Evolutionary conservation across 2,329 filamentous ascomycete genomes (phyloP), one percentile per base, ranked within the genome.

Genomic region (Penicillium sp.): DNA sequence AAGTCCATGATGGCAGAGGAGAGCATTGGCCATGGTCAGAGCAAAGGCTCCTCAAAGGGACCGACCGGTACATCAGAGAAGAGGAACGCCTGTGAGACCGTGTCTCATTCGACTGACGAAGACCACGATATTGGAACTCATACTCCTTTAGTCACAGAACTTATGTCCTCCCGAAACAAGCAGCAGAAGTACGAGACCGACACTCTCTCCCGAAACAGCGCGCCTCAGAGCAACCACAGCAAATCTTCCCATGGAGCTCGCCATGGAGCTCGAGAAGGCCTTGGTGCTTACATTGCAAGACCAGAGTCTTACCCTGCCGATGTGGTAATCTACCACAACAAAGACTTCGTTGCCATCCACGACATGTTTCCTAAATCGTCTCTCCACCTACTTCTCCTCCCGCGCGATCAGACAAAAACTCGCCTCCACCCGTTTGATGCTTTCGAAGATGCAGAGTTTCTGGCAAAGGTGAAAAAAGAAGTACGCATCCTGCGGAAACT

Each of bases 341-440:
- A 78, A n/a, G 69, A 80, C 45, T 87, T 84, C 51, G 86, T 90
- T 35, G 78, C 82, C 14, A 86, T 97, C 62, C 77, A 83, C 54
- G 93, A 98, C 69, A 72, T 81, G 46, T 98, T 81, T 60, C 90
- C 93, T 7, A 98, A 97, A 66, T 80, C 86, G 3, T 81, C 79
- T 3, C 74, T 96, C 3, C 93, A 98, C 69, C 76, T 87, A 1
- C 84, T 98, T 2, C 79, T 97, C n/a, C 80, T 97, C 4, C 87
- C 90, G 5, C 84, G 90, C 34, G 79, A 84, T 27, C 59, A 73
- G 1, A 56, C 62, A 2, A 79, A 81, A 58, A 80, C 75, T 53
- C 68, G 74, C 4, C 69, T 80, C 8, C 85, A 94, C 54, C 90
- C 91, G 0, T 84, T 91, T 57, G 78, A 85, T 14, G 87, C 86